Evolutionary conservation across 2,329 filamentous ascomycete species (phyloP).

Genomic region (Neodidymelliopsis sp.): DNA sequence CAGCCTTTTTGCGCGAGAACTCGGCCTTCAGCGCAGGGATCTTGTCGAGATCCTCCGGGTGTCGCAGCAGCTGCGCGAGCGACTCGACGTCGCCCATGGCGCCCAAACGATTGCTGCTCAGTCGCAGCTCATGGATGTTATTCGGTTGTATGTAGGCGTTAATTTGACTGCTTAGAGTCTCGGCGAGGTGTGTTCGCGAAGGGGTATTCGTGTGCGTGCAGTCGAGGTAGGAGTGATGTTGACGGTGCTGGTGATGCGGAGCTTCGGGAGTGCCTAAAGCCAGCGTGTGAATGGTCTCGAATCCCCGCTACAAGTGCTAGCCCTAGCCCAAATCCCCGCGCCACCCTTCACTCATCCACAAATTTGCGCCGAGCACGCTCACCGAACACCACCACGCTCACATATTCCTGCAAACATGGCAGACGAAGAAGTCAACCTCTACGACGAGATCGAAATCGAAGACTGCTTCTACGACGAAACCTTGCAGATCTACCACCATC

Average conservation of each 20-base stretch:
- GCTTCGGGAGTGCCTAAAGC: not conserved
- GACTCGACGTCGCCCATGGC: constrained; percentile 68
- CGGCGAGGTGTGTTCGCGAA: no score
- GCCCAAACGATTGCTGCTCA: not conserved
- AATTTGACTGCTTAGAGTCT: no score
- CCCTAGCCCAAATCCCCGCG: not conserved
- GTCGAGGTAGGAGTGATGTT: not conserved
- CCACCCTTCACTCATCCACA: constrained; percentile 6
- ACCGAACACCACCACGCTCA: not conserved
- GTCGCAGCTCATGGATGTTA: constrained; percentile 2
- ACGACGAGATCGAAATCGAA: constrained; percentile 98
- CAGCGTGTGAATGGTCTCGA: not conserved
- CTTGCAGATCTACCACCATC: constrained; percentile 91
- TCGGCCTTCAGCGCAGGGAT: constrained; percentile 88
- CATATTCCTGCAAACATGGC: constrained; percentile 31
- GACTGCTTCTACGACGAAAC: constrained; percentile 93
- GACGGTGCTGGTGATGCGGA: not conserved
- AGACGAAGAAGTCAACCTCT: constrained; percentile 67
- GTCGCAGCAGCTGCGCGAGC: constrained; percentile 89
- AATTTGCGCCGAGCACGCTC: constrained; percentile 7
- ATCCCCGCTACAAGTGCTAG: not conserved
- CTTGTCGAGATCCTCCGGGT: constrained; percentile 97
- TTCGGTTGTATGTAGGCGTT: no score
- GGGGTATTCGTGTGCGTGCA: no score
- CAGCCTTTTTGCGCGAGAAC: constrained; percentile 91